A percentile compares a stretch with the other conserved stretches of the same genome.
Evolutionary conservation across 2,329 filamentous ascomycete species (phyloP).

Genomic region (Metarhizium robertsii): DNA sequence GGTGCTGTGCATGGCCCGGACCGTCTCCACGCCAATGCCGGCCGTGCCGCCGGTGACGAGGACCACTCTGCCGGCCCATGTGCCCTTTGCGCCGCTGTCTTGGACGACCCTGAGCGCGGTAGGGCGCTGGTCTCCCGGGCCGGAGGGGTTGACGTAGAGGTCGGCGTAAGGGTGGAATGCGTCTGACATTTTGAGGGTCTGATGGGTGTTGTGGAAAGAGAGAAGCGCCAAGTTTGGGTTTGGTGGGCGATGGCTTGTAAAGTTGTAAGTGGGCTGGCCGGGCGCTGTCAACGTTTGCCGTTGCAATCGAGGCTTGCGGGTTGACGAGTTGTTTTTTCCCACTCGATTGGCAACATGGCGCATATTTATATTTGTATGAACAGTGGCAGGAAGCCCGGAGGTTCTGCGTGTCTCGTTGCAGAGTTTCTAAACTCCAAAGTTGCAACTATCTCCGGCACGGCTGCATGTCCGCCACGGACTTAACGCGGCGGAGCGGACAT

Average conservation of each 20-base stretch:
- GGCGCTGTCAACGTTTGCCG: too few relatives aligned
- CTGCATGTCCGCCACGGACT: neutral
- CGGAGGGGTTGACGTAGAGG: conserved; percentile 3
- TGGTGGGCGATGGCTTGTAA: neutral
- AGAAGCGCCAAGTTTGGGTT: neutral
- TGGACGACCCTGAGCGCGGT: conserved; percentile 6
- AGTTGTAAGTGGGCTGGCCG: too few relatives aligned
- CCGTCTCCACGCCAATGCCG: conserved; percentile 1
- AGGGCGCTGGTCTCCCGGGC: conserved; percentile 8
- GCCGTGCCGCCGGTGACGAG: neutral
- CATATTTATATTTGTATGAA: too few relatives aligned
- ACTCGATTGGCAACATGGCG: too few relatives aligned
- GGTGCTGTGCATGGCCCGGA: neutral
- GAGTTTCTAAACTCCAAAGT: neutral
- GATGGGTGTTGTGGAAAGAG: neutral
- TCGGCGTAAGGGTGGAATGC: neutral
- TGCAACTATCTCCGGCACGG: neutral
- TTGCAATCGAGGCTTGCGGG: too few relatives aligned
- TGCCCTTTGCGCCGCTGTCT: neutral
- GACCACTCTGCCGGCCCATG: neutral
- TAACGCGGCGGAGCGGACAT: neutral
- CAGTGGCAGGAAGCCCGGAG: too few relatives aligned
- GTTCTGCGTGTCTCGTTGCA: neutral
- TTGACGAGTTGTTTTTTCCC: too few relatives aligned
- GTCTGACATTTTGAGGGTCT: neutral